A percentile compares a stretch with the other conserved stretches of the same genome.
Conservation (phyloP, 2,329 filamentous ascomycete genomes). For the Emericellopsis cladophorae region DNA sequence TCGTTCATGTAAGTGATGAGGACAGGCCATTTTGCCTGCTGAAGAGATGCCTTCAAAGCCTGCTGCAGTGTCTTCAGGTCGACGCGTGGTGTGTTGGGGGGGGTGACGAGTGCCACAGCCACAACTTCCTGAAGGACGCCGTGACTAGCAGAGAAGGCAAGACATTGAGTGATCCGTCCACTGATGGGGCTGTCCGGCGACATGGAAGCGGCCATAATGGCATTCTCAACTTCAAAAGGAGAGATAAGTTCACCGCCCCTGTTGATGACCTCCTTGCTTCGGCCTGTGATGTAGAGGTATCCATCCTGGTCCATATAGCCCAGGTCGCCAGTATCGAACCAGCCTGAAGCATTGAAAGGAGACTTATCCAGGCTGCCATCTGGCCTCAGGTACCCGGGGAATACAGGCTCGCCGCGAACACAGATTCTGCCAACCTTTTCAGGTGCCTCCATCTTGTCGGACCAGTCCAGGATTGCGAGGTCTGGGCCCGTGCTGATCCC, state of each 20-base stretch:
- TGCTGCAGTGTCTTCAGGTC: constrained; percentile 35
- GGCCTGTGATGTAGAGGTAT: constrained; percentile 40
- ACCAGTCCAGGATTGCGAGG: constrained; percentile 32
- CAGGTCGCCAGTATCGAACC: constrained; percentile 43
- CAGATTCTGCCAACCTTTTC: constrained; percentile 32
- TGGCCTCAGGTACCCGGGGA: constrained; percentile 32
- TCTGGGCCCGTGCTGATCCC: constrained; percentile 38
- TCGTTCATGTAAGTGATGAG: constrained; percentile 42
- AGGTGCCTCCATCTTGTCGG: constrained; percentile 13
- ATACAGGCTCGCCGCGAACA: constrained; percentile 37
- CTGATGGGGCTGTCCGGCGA: constrained; percentile 27
- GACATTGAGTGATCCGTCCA: constrained; percentile 30
- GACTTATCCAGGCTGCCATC: constrained; percentile 29
- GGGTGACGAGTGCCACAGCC: constrained; percentile 36
- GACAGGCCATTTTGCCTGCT: constrained; percentile 38
- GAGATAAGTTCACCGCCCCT: constrained; percentile 46
- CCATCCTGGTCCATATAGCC: constrained; percentile 37
- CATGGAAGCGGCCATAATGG: constrained; percentile 32
- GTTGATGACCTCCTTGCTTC: constrained; percentile 45
- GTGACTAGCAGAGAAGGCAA: constrained; percentile 41
- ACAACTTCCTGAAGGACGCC: constrained; percentile 43
- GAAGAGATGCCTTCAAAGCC: constrained; percentile 31
- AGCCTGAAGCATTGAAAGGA: constrained; percentile 32
- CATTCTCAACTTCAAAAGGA: constrained; percentile 46
- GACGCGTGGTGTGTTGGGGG: constrained; percentile 24